Evolutionary conservation across 2,329 filamentous ascomycete genomes (phyloP).

Genomic region (Sclerotinia nivalis): DNA sequence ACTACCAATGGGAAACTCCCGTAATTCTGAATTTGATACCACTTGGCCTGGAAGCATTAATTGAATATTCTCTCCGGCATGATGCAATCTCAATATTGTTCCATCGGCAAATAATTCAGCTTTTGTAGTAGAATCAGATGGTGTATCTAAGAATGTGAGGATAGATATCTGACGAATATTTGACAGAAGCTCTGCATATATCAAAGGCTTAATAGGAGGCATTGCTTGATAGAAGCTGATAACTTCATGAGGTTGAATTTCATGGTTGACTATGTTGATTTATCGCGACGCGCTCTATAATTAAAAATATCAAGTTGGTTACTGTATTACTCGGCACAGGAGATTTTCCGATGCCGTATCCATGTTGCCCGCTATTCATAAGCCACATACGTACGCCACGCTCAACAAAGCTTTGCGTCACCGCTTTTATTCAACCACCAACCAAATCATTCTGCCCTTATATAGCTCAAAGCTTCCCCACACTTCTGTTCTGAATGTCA

Average conservation of each 20-base stretch:
- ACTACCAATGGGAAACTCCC: conserved; percentile 35
- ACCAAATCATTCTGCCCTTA: conserved; percentile 5
- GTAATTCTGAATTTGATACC: conserved; percentile 27
- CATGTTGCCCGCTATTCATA: too few relatives aligned
- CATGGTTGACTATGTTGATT: neutral
- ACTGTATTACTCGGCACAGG: neutral
- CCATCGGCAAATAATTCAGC: conserved; percentile 49
- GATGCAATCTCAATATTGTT: conserved; percentile 49
- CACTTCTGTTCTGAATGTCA: neutral
- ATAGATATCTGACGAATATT: conserved; percentile 66
- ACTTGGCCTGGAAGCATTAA: conserved; percentile 45
- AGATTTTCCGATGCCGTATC: conserved; percentile 6
- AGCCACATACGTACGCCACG: neutral
- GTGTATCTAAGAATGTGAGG: conserved; percentile 52
- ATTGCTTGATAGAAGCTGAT: conserved; percentile 6
- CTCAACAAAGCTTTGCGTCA: neutral
- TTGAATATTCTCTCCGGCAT: conserved; percentile 46
- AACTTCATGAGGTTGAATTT: neutral
- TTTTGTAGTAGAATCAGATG: conserved; percentile 36
- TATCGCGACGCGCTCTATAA: conserved; percentile 1
- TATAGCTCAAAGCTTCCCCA: conserved; percentile 9
- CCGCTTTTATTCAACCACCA: neutral
- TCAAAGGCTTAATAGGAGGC: conserved; percentile 32
- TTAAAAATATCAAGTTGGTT: neutral
- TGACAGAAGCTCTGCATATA: conserved; percentile 65